A percentile compares a stretch with the other conserved stretches of the same genome.
Conservation (phyloP, 345 rosid species). For the Litchi chinensis region DNA sequence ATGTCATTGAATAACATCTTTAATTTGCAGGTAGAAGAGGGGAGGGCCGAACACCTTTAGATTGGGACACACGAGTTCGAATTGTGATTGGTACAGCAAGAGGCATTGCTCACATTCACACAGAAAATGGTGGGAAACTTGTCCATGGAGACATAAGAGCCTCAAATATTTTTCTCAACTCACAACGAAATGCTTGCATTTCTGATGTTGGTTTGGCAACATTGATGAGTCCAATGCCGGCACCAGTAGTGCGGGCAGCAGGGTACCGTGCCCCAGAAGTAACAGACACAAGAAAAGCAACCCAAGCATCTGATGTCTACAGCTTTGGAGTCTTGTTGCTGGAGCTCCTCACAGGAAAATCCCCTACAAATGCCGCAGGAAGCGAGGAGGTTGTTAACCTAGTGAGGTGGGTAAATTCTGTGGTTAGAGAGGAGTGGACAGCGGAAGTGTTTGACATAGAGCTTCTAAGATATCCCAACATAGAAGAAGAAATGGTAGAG, state of each 20-base stretch:
- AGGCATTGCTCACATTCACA: slow-evolving; percentile 77
- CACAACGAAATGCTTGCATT: slow-evolving; percentile 56
- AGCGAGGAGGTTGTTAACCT: slow-evolving; percentile 74
- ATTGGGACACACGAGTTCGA: slow-evolving; percentile 79
- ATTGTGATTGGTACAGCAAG: slow-evolving; percentile 79
- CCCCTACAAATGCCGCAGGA: slow-evolving; percentile 52
- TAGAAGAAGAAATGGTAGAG: slow-evolving; percentile 98
- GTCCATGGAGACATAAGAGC: slow-evolving; percentile 92
- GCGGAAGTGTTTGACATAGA: slow-evolving; percentile 92
- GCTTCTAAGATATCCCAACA: slow-evolving; percentile 82
- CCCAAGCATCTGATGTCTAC: slow-evolving; percentile 76
- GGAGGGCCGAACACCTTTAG: slow-evolving; percentile 51
- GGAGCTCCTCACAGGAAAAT: slow-evolving; percentile 89
- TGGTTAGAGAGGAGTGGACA: slow-evolving; percentile 97
- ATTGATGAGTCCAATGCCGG: slow-evolving; percentile 66
- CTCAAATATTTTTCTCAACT: slow-evolving; percentile 78
- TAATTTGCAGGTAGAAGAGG: slow-evolving; percentile 60
- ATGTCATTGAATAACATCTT: too few species aligned
- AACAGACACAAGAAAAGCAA: slow-evolving; percentile 77
- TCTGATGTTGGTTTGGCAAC: slow-evolving; percentile 79
- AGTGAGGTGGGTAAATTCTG: slow-evolving; percentile 95
- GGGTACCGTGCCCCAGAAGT: slow-evolving; percentile 95
- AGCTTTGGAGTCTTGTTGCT: slow-evolving; percentile 84
- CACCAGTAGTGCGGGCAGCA: slow-evolving; percentile 54
- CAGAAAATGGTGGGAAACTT: slow-evolving; percentile 67